Conservation (phyloP, 163 green algal genomes). For the Picocystis sp. region DNA sequence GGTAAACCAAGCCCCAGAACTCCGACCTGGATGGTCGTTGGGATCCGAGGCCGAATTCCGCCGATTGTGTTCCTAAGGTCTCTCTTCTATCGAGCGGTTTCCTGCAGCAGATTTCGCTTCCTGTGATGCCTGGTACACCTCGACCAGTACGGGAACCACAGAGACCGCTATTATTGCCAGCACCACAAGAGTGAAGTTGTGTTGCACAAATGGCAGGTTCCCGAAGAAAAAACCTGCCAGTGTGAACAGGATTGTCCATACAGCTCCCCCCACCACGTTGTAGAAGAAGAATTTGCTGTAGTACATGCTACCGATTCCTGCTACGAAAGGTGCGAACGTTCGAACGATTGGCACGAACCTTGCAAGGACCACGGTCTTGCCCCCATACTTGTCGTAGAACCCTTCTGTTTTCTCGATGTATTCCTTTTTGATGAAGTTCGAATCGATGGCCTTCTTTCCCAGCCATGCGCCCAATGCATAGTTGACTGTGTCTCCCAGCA, state of each 20-base stretch:
- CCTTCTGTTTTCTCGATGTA: constrained; percentile 42
- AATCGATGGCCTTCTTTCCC: constrained; percentile 13
- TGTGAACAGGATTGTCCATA: constrained; percentile 60
- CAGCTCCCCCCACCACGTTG: constrained; percentile 57
- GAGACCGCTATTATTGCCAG: constrained; percentile 64
- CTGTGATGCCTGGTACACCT: constrained; percentile 21
- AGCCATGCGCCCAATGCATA: constrained; percentile 62
- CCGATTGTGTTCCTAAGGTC: too few relatives aligned
- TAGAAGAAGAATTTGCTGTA: constrained; percentile 39
- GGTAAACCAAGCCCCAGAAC: too few relatives aligned
- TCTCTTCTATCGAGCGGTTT: too few relatives aligned
- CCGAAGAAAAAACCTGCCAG: constrained; percentile 57
- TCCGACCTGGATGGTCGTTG: too few relatives aligned
- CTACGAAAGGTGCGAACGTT: constrained; percentile 86
- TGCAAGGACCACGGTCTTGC: constrained; percentile 49
- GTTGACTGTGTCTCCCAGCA: constrained; percentile 77
- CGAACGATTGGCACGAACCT: constrained; percentile 84
- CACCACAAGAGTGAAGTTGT: constrained; percentile 72
- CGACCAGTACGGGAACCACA: constrained; percentile 52
- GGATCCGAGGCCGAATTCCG: too few relatives aligned
- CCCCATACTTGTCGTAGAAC: constrained; percentile 37
- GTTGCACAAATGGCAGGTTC: constrained; percentile 61
- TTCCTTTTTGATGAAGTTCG: constrained; percentile 2
- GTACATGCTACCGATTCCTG: constrained; percentile 61
- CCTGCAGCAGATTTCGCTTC: too few relatives aligned